Evolutionary conservation across 768 basidiomycete genomes (phyloP), one percentile per base, ranked within the genome.

Genomic region (Hirschioporus abietinus): DNA sequence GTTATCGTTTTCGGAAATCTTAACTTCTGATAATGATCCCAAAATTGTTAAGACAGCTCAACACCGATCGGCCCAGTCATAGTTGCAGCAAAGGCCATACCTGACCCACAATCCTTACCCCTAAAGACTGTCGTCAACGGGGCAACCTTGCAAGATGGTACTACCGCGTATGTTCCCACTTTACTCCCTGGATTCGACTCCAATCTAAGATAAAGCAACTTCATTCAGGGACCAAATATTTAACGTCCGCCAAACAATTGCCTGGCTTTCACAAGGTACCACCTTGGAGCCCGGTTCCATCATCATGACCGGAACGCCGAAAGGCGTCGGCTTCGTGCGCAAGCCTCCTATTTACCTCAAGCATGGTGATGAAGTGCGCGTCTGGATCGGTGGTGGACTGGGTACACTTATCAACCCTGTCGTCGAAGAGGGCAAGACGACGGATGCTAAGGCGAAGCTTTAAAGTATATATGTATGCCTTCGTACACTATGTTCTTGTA

Each of bases 191-290:
- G 25, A 15, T 20, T 64, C 57, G 23, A 23, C 17, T 63, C 36
- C 34, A 64, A 20, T 25, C 61, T 63, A 63, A 36, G 30, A 30
- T 30, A 30, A 8, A 30, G 4, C 2, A 30, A 30, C 30, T 18
- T 23, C n/a, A 26, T 58, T 7, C 72, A 95, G 93, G 63, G 84
- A 90, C 68, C 90, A 93, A 72, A 90, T 96, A 66, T 96, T 95
- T 80, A 86, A 77, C 69, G 86, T 94, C 35, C 86, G 87, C 60
- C 84, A 89, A 73, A 92, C 92, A 0, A 81, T 95, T 59, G 80
- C 92, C 0, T 91, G 88, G 80, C 86, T 95, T 60, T 93, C 91
- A 0, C 91, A 93, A 72, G 91, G 87, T 3, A 94, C 92, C 7
- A 94, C 93, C 0, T 85, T 95, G 23, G 86, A 86, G 70, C 88